Base-by-base conservation (phyloP, 2,329 filamentous ascomycete genomes). In the Exserohilum rostratum region DNA sequence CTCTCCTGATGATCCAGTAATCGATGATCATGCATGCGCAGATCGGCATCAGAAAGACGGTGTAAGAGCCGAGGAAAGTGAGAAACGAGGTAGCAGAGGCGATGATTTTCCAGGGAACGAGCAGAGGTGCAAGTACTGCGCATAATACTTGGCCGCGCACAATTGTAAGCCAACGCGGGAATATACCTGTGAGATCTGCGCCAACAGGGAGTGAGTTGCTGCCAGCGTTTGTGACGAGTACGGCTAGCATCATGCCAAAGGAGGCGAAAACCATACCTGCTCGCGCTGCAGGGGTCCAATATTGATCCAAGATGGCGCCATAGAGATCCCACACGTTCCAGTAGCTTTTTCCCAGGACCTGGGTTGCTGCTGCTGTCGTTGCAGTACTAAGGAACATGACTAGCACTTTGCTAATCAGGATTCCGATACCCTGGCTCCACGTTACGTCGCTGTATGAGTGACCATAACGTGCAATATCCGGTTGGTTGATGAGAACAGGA, bases 31-130 rank as follows among this genome's bases (percentile, higher is more conserved):
- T 64, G 44, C 55, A 61, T 5, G 61, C 61, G 57, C 57, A 60
- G 20, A 64, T 64, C 4, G 61, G 61, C 61, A 64, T 64, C 45
- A 72, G 33, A 57, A 72, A 72, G 18, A 71, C 62, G 18, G 58
- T 66, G 37, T 65, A 64, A 1, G 50, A 58, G 31, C 58, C 59
- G 31, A 72, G 61, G 58, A 72, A 72, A 12, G 59, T 70, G 12
- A 71, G 59, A 25, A 71, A 64, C 1, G 56, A 57, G 10, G 52
- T 57, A 6, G 60, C 68, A 9, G 62, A 65, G 5, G 55, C 46
- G 29, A 70, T 55, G n/a, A 71, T 71, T 15, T 64, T 70, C 70
- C 69, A 72, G 0, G 64, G 65, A 13, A 49, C 55, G 45, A 59
- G 50, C 27, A 53, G 53, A 42, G 49, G 66, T 17, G 56, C 64